Conservation (phyloP, 306 rosid species). For the Lathyrus oleraceus region DNA sequence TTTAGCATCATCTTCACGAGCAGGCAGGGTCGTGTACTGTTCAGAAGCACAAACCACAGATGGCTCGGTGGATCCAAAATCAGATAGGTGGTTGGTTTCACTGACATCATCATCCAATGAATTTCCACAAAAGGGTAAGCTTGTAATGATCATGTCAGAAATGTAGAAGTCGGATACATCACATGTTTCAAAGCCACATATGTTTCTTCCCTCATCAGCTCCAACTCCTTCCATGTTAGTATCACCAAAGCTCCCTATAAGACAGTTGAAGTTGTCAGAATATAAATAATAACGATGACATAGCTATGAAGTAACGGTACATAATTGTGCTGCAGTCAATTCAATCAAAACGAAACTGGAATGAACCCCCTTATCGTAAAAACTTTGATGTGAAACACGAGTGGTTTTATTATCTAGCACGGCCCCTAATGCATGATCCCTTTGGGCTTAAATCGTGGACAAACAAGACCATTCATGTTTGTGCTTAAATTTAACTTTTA, state of each 20-base stretch:
- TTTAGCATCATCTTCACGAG: conserved; percentile 71
- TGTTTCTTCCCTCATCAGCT: conserved; percentile 60
- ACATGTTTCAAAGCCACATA: conserved; percentile 62
- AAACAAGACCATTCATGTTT: background rate
- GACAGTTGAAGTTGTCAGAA: conserved; percentile 25
- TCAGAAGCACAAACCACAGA: conserved; percentile 65
- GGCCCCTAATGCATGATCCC: background rate
- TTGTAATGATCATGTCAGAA: conserved; percentile 90
- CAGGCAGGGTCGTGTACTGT: conserved; percentile 75
- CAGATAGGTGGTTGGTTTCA: conserved; percentile 54
- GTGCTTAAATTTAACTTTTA: background rate
- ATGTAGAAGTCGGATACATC: conserved; percentile 88
- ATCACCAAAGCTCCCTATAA: conserved; percentile 47
- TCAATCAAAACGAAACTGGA: conserved; percentile 8
- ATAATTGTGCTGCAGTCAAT: conserved; percentile 1
- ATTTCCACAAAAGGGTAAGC: conserved; percentile 64
- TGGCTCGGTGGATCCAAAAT: conserved; percentile 59
- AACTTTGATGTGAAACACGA: background rate
- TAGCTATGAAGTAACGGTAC: conserved; percentile 1
- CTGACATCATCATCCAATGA: conserved; percentile 51
- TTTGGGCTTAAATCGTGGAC: background rate
- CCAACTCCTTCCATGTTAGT: conserved; percentile 53
- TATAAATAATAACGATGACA: conserved; percentile 1
- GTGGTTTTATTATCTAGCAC: background rate
- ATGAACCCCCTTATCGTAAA: background rate